phyloP scores from a whole-genome alignment of 176 grass and related monocot species.

The Rhynchospora tenuis region DNA sequence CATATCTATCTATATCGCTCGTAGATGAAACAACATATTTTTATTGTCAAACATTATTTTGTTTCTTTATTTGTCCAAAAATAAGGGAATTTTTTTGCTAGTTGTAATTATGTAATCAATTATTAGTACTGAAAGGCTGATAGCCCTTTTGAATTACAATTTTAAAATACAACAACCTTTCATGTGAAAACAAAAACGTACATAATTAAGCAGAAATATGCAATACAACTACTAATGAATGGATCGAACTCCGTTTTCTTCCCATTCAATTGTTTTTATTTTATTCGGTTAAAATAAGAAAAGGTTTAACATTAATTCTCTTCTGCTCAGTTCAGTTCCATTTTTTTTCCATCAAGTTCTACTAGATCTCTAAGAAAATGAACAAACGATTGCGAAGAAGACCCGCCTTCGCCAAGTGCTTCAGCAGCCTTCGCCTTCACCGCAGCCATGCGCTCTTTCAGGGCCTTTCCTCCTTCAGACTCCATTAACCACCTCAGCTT shows the following conservation, averaged over 20 bases:
- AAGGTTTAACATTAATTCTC: neutral
- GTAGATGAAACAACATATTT: too few species aligned
- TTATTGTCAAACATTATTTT: too few species aligned
- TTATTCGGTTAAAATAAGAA: neutral
- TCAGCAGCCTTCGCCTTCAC: slow-evolving; percentile 29
- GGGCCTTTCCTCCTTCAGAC: slow-evolving; percentile 31
- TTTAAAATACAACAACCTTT: too few species aligned
- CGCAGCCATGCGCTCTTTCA: slow-evolving; percentile 19
- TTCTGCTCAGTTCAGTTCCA: neutral
- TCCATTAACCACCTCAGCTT: slow-evolving; percentile 59
- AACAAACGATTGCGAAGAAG: slow-evolving; percentile 31
- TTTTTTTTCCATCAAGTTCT: neutral
- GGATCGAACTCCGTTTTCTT: neutral
- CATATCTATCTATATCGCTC: too few species aligned
- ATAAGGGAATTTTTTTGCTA: too few species aligned
- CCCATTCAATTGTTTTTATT: neutral
- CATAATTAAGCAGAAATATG: too few species aligned
- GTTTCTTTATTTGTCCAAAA: too few species aligned
- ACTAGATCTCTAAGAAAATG: slow-evolving; percentile 28
- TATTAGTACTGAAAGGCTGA: too few species aligned
- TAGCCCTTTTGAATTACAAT: too few species aligned
- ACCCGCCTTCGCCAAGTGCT: slow-evolving; percentile 33
- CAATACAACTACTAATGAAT: too few species aligned
- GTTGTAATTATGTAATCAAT: too few species aligned
- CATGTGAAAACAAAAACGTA: too few species aligned